These are phyloP conservation scores for Chloranthus sessilifolius DNA, from an alignment of 164 flowering plant genomes.

Conservation along the genomic window DNA sequence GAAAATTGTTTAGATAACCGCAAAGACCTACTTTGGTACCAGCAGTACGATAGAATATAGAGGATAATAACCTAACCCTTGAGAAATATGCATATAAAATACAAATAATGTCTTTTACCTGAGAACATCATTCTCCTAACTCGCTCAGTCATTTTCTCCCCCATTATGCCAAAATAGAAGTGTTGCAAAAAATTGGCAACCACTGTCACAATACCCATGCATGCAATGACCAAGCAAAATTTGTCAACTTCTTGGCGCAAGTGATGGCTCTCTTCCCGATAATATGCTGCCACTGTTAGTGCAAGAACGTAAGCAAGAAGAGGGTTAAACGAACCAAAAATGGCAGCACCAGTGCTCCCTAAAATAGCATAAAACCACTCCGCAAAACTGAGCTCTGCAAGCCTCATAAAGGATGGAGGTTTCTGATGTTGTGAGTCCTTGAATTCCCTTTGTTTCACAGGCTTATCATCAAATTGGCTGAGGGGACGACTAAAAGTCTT, in stretches of 20 bases:
- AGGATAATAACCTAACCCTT: neutral
- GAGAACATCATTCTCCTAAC: slow-evolving; percentile 99
- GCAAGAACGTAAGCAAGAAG: slow-evolving; percentile 90
- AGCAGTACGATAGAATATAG: no score
- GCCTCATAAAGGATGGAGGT: slow-evolving; percentile 88
- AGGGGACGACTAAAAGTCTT: slow-evolving; percentile 88
- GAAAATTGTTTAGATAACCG: no score
- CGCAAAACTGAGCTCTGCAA: slow-evolving; percentile 86
- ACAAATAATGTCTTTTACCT: slow-evolving; percentile 35
- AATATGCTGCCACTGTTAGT: slow-evolving; percentile 65
- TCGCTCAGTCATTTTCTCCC: slow-evolving; percentile 99
- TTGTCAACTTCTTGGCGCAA: slow-evolving; percentile 59
- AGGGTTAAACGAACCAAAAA: slow-evolving; percentile 96
- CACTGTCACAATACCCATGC: slow-evolving; percentile 96
- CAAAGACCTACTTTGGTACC: no score
- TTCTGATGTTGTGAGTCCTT: slow-evolving; percentile 42
- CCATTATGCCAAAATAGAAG: slow-evolving; percentile 98
- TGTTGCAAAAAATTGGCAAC: slow-evolving; percentile 94
- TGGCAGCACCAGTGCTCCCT: slow-evolving; percentile 93
- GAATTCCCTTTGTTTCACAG: slow-evolving; percentile 29
- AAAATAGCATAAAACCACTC: slow-evolving; percentile 98
- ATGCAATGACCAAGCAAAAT: slow-evolving; percentile 87
- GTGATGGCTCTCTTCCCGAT: slow-evolving; percentile 42
- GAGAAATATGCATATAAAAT: no score
- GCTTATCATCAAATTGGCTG: slow-evolving; percentile 51